These are phyloP conservation scores for Fennellomyces sp. DNA, from an alignment of 371 early-diverging fungal genomes.

Conservation along the genomic window DNA sequence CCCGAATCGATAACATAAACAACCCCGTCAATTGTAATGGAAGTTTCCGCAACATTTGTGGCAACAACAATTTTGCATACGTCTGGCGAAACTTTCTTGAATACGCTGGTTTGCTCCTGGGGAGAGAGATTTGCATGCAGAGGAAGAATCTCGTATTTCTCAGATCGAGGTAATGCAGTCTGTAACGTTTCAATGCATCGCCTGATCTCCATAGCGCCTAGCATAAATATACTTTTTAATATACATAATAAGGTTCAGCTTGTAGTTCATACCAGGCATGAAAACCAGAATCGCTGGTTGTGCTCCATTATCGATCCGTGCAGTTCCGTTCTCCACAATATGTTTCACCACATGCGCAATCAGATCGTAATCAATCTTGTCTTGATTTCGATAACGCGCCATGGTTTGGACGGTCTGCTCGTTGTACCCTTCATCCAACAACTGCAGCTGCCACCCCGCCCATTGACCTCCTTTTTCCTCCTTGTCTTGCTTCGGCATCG, in stretches of 20 bases:
- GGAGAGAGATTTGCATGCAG: conserved; percentile 81
- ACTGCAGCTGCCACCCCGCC: conserved; percentile 48
- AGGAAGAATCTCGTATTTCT: conserved; percentile 52
- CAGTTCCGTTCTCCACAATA: conserved; percentile 55
- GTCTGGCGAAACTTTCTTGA: conserved; percentile 58
- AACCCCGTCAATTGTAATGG: conserved; percentile 90
- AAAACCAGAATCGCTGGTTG: conserved; percentile 73
- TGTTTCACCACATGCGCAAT: conserved; percentile 62
- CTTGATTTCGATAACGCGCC: conserved; percentile 49
- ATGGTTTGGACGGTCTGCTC: conserved; percentile 49
- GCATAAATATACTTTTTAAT: conserved; percentile 4
- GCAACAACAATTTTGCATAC: conserved; percentile 88
- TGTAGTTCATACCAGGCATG: conserved; percentile 57
- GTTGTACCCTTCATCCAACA: conserved; percentile 46
- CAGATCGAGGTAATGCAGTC: conserved; percentile 19
- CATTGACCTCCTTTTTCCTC: conserved; percentile 26
- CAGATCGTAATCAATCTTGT: conserved; percentile 70
- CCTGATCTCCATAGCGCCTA: conserved; percentile 78
- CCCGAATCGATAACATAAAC: conserved; percentile 95
- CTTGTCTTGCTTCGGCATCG: conserved; percentile 33
- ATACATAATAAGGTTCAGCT: conserved; percentile 2
- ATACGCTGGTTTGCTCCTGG: conserved; percentile 69
- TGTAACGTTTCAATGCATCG: conserved; percentile 64
- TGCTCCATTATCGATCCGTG: conserved; percentile 31
- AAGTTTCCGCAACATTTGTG: conserved; percentile 97